A percentile compares a stretch with the other conserved stretches of the same genome.
Conservation (phyloP, 306 rosid species). For the Urtica urens region DNA sequence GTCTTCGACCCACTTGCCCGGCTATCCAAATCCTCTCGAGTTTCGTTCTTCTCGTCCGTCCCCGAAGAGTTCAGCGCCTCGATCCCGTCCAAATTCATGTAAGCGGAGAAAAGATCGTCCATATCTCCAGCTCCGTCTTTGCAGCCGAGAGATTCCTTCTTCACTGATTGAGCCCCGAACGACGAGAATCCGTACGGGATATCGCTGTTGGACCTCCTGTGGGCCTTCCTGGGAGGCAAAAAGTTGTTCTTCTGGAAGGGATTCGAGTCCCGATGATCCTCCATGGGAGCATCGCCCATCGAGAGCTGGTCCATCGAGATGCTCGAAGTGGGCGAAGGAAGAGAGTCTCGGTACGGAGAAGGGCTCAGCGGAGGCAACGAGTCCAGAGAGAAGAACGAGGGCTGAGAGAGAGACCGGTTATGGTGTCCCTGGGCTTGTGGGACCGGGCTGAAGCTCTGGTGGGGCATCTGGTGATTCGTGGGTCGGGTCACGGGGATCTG, state of each 20-base stretch:
- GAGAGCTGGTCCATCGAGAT: conserved; percentile 48
- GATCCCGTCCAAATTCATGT: conserved; percentile 79
- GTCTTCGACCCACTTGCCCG: conserved; percentile 83
- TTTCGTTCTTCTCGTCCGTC: conserved; percentile 59
- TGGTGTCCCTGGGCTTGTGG: conserved; percentile 34
- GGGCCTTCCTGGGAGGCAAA: conserved; percentile 74
- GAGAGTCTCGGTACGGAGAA: conserved; percentile 58
- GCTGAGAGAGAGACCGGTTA: conserved; percentile 83
- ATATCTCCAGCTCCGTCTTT: conserved; percentile 75
- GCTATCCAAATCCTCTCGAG: conserved; percentile 92
- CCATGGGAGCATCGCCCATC: conserved; percentile 68
- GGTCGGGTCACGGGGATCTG: conserved; percentile 76
- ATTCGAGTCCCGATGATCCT: conserved; percentile 67
- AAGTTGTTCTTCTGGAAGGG: conserved; percentile 38
- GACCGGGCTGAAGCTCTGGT: conserved; percentile 35
- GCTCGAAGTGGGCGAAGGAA: too few species aligned
- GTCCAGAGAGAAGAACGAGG: conserved; percentile 62
- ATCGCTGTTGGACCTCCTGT: conserved; percentile 82
- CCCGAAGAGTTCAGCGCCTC: conserved; percentile 64
- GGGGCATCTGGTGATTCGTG: conserved; percentile 28
- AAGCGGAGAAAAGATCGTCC: conserved; percentile 81
- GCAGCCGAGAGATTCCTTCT: conserved; percentile 41
- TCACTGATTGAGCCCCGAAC: conserved; percentile 45
- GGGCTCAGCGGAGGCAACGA: conserved; percentile 83
- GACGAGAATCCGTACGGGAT: conserved; percentile 81